Base-by-base conservation (phyloP, 371 early-diverging fungal genomes). In the Sporodiniella umbellata region DNA sequence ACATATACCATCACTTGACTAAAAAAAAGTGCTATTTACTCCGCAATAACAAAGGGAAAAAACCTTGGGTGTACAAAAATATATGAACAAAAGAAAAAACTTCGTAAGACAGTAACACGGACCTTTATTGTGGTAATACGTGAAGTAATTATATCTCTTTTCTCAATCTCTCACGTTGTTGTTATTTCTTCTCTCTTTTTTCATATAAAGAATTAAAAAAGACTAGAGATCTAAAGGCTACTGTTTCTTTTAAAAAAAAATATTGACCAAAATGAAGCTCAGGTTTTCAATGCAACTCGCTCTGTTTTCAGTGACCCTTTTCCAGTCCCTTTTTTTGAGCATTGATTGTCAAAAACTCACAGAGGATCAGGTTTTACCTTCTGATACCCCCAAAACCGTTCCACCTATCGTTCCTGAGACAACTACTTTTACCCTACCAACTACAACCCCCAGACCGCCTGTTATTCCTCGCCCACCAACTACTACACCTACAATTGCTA, bases 61-160 rank as follows among this genome's bases (percentile, higher is more conserved):
- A n/a, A n/a, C n/a, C n/a, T n/a, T n/a, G 10, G 30, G 30, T 28
- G 30, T 10, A 28, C 30, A 28, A 28, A 4, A 28, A 28, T 28
- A 28, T 7, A 10, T 28, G n/a, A n/a, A n/a, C n/a, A n/a, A n/a
- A n/a, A n/a, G n/a, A n/a, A n/a, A n/a, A n/a, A n/a, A n/a, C 1
- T 31, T 31, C 12, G 31, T 35, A n/a, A 5, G 4, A 35, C 4
- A 35, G 35, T 35, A 35, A 35, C 35, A 35, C 35, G 3, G 5
- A n/a, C 35, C n/a, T 35, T 35, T 53, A 53, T 53, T 53, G 45
- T 25, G 37, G 53, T 53, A 53, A 53, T 53, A 53, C 53, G 26
- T 44, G 23, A 45, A 45, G 33, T 19, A 21, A 31, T 51, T 33
- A 33, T 37, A 48, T 38, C 23, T 24, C 15, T 35, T 21, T 24